A percentile compares a stretch with the other conserved stretches of the same genome.
Evolutionary conservation across 768 basidiomycete species (phyloP).

Genomic region (Hypholoma fasciculare): DNA sequence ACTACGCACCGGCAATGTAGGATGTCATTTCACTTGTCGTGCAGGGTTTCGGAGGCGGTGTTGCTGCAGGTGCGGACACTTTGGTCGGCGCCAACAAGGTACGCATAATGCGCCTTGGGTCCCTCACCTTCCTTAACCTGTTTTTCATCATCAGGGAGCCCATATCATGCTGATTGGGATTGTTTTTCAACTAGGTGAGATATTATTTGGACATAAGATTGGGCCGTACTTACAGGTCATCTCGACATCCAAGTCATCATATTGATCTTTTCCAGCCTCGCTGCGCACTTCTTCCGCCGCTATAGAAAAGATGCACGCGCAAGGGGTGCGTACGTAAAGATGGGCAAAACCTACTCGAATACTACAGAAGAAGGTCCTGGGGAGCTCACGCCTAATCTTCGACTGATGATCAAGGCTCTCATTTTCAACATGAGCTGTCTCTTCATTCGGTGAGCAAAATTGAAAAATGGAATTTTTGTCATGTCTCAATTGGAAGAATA

Average conservation of each 20-base stretch:
- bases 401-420: conserved; percentile 33
- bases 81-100: conserved; percentile 16
- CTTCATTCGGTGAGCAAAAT: conserved; percentile 43
- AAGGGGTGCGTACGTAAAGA: not conserved
- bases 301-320: not conserved
- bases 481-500: not conserved
- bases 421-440: conserved; percentile 42
- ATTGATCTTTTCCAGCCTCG: not conserved
- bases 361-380: not conserved
- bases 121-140: not conserved
- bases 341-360: not conserved
- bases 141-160: not conserved
- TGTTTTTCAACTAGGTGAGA: conserved; percentile 3
- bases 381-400: conserved; percentile 20
- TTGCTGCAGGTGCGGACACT: conserved; percentile 33
- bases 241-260: not conserved
- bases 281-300: not conserved
- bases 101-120: not conserved
- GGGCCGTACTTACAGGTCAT: not conserved
- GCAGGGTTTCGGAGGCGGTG: conserved; percentile 56
- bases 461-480: not conserved
- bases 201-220: not conserved
- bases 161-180: conserved; percentile 6
- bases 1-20: conserved; percentile 4
- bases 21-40: conserved; percentile 56